Evolutionary conservation across 2,329 filamentous ascomycete genomes (phyloP).

Genomic region (Cordyceps fumosorosea): DNA sequence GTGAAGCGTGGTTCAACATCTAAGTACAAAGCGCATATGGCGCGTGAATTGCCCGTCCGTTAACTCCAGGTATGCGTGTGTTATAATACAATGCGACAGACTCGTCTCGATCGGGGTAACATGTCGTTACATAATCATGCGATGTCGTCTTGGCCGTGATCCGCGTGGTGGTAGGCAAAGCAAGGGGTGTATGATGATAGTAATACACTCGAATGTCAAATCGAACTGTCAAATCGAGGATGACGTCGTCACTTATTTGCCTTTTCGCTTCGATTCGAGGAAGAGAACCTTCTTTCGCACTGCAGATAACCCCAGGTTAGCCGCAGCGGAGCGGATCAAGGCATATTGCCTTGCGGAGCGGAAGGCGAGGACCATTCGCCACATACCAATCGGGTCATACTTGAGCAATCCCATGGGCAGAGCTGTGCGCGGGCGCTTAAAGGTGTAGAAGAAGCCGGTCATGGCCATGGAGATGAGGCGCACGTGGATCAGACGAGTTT

Average conservation of each 20-base stretch:
- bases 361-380: neutral
- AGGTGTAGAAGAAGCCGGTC: constrained; percentile 95
- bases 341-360: neutral
- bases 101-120: neutral
- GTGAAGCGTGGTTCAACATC: neutral
- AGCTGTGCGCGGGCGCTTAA: constrained; percentile 72
- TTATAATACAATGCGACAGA: constrained; percentile 12
- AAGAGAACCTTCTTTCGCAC: constrained; percentile 95
- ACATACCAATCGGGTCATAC: constrained; percentile 88
- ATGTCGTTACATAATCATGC: neutral
- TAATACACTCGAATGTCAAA: neutral
- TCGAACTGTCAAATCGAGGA: neutral
- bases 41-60: constrained; percentile 3
- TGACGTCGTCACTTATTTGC: constrained; percentile 36
- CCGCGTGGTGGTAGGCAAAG: neutral
- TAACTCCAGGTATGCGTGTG: constrained; percentile 14
- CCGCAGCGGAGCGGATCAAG: neutral
- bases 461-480: constrained; percentile 97
- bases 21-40: constrained; percentile 4
- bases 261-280: constrained; percentile 81
- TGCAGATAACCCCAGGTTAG: constrained; percentile 29
- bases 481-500: constrained; percentile 84
- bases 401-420: constrained; percentile 94
- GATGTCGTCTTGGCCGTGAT: neutral
- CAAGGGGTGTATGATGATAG: neutral